These are phyloP conservation scores for Arthrobotrys entomopaga DNA, from an alignment of 2,329 filamentous ascomycete species.

Conservation along the genomic window DNA sequence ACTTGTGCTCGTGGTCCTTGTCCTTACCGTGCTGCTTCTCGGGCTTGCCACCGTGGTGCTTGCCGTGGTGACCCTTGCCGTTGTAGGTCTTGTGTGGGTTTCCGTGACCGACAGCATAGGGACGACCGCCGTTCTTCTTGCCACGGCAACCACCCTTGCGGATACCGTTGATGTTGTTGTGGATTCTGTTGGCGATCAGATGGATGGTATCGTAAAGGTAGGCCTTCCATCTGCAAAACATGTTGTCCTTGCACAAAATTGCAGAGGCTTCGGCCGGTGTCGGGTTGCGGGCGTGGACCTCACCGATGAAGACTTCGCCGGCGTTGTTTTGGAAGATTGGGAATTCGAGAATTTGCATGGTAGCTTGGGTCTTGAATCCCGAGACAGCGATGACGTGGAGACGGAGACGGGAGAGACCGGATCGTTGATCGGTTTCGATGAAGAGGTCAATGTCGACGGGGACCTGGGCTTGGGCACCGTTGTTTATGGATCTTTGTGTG, in stretches of 20 bases:
- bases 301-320: constrained; percentile 50
- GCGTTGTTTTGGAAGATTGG: constrained; percentile 45
- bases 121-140: constrained; percentile 35
- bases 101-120: constrained; percentile 18
- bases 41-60: constrained; percentile 17
- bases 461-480: constrained; percentile 35
- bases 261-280: constrained; percentile 44
- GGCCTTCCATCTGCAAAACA: constrained; percentile 51
- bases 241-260: constrained; percentile 46
- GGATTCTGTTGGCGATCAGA: constrained; percentile 23
- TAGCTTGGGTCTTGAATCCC: constrained; percentile 42
- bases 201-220: constrained; percentile 48
- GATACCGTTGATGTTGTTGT: constrained; percentile 16
- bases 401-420: constrained; percentile 50
- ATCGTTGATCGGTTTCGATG: constrained; percentile 43
- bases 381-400: constrained; percentile 49
- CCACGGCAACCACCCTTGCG: constrained; percentile 36
- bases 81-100: constrained; percentile 22
- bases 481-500: constrained; percentile 33
- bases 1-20: constrained; percentile 19
- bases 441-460: constrained; percentile 51
- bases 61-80: constrained; percentile 7
- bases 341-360: constrained; percentile 53
- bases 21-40: constrained; percentile 16
- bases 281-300: constrained; percentile 33